Evolutionary conservation across 495 filamentous ascomycete genomes (phyloP), one percentile per base, ranked within the genome.

Genomic region (Trichoderma parareesei): DNA sequence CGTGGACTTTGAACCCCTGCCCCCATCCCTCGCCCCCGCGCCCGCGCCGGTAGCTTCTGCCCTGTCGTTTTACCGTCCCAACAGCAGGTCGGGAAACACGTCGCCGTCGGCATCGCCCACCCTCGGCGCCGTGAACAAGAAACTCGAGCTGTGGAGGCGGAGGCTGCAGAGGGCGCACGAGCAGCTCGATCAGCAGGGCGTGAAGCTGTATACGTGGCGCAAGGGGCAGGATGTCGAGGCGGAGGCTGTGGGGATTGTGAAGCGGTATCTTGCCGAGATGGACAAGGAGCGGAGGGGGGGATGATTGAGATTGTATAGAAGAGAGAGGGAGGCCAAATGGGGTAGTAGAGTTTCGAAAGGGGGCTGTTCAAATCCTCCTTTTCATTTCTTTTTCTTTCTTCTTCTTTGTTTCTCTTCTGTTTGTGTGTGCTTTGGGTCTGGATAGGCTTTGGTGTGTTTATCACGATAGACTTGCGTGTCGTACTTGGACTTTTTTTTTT

Each of bases 191-290:
- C 72, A 80, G 0, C 77, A 84, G 61, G 90, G 89, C 2, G 91
- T 98, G 0, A 75, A 85, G 66, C 74, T 99, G 65, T 85, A 89
- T 65, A 93, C 84, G 65, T 98, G 94, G 94, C 82, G 91, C 53
- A 84, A 85, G 5, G 94, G 94, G 1, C 80, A 79, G n/a, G 94
- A 98, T 81, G 88, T 90, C 20, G 74, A 80, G 48, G 67, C 68
- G 6, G 81, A 83, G 68, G 81, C 81, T 8, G 73, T 78, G 64
- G 79, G 79, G 33, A 75, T 84, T 60, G 78, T 84, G 14, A 72
- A 69, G 65, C 75, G 73, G 67, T 80, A 72, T 14, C 20, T 79
- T 69, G 72, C 69, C 66, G 71, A 73, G 65, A 75, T 77, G 73
- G 73, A 64, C 64, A 67, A 64, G 67, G 53, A 57, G 27, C 35